Conservation (phyloP, 1,139 yeast genomes). For the Geotrichum carabidarum region DNA sequence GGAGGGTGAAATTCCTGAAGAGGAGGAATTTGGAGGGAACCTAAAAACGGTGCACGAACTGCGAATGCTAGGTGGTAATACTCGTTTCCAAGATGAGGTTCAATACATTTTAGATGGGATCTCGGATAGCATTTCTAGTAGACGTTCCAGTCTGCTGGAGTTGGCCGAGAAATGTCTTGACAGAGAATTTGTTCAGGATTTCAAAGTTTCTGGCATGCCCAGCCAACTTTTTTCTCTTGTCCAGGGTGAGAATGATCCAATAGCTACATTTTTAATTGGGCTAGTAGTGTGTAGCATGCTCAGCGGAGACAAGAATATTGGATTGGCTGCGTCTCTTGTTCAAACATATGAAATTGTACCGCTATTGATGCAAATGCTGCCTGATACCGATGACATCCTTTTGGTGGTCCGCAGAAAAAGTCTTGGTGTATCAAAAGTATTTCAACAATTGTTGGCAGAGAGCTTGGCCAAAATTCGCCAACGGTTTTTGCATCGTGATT, state of each 20-base stretch:
- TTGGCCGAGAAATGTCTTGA: conserved; percentile 31
- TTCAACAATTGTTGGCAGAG: conserved; percentile 17
- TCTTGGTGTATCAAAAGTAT: conserved; percentile 16
- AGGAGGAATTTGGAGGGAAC: conserved; percentile 16
- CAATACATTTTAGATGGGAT: conserved; percentile 41
- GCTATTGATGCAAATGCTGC: conserved; percentile 21
- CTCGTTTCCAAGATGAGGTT: conserved; percentile 36
- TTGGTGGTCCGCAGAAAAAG: conserved; percentile 10
- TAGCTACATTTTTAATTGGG: conserved; percentile 18
- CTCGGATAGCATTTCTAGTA: conserved; percentile 20
- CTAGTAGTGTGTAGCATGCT: conserved; percentile 17
- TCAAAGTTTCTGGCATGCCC: conserved; percentile 24
- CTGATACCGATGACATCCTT: conserved; percentile 23
- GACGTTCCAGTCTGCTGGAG: conserved; percentile 28
- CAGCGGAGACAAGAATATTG: conserved; percentile 18
- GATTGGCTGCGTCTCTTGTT: conserved; percentile 19
- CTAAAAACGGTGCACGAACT: conserved; percentile 33
- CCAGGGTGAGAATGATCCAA: conserved; percentile 10
- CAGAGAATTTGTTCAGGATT: conserved; percentile 26
- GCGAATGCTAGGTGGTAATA: conserved; percentile 40
- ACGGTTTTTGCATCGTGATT: conserved; percentile 2
- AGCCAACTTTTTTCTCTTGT: conserved; percentile 21
- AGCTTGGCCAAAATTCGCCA: conserved; percentile 18
- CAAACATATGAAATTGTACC: conserved; percentile 19
- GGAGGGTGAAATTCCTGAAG: conserved; percentile 10